Evolutionary conservation across 2,329 filamentous ascomycete genomes (phyloP).

Genomic region (Ophiostoma ips): DNA sequence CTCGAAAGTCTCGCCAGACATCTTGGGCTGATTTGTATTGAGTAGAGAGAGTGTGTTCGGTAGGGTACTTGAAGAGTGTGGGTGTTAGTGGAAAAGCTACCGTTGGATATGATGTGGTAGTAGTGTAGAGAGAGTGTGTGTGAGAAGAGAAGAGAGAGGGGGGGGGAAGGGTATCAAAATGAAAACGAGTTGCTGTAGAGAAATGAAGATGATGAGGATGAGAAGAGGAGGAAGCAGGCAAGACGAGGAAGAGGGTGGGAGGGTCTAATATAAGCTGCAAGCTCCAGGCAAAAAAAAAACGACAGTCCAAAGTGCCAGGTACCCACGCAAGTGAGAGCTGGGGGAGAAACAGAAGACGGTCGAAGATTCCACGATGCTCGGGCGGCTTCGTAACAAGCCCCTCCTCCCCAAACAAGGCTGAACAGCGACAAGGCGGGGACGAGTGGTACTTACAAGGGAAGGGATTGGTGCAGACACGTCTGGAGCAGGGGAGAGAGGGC

Average conservation of each 20-base stretch:
- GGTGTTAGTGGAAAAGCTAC: too few species aligned
- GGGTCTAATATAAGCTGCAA: neutral
- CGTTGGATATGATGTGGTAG: neutral
- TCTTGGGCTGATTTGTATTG: conserved; percentile 40
- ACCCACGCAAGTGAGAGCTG: neutral
- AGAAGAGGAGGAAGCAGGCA: neutral
- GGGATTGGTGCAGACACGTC: neutral
- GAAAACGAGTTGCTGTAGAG: neutral
- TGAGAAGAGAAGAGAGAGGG: neutral
- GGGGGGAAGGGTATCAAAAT: neutral
- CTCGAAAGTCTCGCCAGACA: conserved; percentile 92
- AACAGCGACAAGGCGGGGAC: neutral
- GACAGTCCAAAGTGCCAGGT: too few species aligned
- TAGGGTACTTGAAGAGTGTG: too few species aligned
- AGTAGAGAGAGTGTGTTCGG: neutral
- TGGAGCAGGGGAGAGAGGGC: neutral
- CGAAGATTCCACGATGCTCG: neutral
- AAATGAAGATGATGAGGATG: neutral
- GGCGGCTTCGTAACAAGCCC: neutral
- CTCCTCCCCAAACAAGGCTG: conserved; percentile 2
- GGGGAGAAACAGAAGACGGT: neutral
- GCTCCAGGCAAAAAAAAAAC: neutral
- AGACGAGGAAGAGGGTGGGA: neutral
- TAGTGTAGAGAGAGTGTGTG: neutral
- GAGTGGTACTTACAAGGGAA: neutral